phyloP scores from a whole-genome alignment of 1,284 basidiomycete species.

The Cerioporus squamosus region DNA sequence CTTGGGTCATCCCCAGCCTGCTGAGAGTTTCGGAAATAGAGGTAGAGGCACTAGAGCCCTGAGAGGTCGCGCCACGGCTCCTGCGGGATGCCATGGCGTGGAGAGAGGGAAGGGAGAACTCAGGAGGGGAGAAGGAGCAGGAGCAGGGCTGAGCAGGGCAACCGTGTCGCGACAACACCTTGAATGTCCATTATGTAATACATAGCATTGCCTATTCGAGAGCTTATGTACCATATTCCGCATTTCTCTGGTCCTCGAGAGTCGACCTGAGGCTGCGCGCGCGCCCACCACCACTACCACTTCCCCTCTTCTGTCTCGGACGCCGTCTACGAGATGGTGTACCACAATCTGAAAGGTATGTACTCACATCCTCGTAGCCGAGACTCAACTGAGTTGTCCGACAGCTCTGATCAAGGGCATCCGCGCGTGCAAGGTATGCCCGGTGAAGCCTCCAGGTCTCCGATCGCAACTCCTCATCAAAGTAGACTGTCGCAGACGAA shows the following conservation, averaged over 20 bases:
- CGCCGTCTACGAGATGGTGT: constrained; percentile 58
- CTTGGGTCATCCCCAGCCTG: constrained; percentile 21
- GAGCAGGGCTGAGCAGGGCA: background rate
- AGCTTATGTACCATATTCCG: background rate
- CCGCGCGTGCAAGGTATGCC: constrained; percentile 83
- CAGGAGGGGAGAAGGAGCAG: background rate
- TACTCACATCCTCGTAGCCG: constrained; percentile 5
- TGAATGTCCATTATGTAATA: background rate
- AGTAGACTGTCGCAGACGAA: constrained; percentile 96
- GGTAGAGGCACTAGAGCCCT: background rate
- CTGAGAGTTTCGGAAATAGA: constrained; percentile 15
- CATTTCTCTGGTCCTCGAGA: background rate
- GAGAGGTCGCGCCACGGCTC: constrained; percentile 1
- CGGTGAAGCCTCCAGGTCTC: constrained; percentile 14
- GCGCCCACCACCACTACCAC: background rate
- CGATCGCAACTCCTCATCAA: constrained; percentile 32
- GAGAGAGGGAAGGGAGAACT: background rate
- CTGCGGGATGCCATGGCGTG: constrained; percentile 17
- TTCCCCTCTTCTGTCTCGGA: constrained; percentile 7
- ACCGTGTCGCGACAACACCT: background rate
- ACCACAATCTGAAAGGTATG: constrained; percentile 91
- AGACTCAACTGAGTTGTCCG: constrained; percentile 16
- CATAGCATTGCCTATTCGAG: background rate
- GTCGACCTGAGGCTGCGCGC: background rate
- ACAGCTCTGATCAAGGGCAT: constrained; percentile 94